Evolutionary conservation across 805 yeast genomes (phyloP), one percentile per base, ranked within the genome.

Genomic region (Blastobotrys attinorum): DNA sequence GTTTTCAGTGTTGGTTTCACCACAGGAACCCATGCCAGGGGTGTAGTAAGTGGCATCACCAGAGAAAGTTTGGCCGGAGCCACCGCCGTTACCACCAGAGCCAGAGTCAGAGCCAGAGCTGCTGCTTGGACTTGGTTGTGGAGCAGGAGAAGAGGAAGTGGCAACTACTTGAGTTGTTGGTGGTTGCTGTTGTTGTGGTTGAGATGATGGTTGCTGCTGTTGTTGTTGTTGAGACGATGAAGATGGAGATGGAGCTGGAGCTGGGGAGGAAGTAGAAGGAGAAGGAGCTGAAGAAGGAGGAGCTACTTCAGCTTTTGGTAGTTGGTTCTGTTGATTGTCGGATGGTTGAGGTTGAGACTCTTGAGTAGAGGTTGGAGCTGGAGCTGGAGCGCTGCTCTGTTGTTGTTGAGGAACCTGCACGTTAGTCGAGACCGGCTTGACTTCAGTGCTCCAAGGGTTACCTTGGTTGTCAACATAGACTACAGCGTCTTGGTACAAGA

Each of bases 11-110:
- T 62, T 69, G 47, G 65, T 56, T 36, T 52, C 47, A 34, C 83
- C 83, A 62, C 83, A 79, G 20, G 81, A 76, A 44, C 81, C 83
- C 37, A 66, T 61, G 11, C 54, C 56, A 11, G 57, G 46, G 37
- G 43, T 40, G 49, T 47, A 53, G 47, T 38, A 52, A 18, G 57
- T 51, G 21, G 56, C 58, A 18, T 52, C 45, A n/a, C 56, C 56
- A 22, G 51, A 20, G 45, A 46, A 63, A 32, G 42, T 23, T 17
- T 45, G 52, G 31, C 57, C 55, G 6, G 10, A 5, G 32, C 58
- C 58, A n/a, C 50, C 22, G 36, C 57, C 49, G 25, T 55, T 39
- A 27, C 55, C 38, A 21, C 39, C 39, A 34, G 39, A 37, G 16
- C 50, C n/a, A 27, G 49, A 34, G 20, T 49, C 36, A 23, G 52